A percentile compares a stretch with the other conserved stretches of the same genome.
phyloP scores from a whole-genome alignment of 306 rosid genomes.

The Casuarina equisetifolia region DNA sequence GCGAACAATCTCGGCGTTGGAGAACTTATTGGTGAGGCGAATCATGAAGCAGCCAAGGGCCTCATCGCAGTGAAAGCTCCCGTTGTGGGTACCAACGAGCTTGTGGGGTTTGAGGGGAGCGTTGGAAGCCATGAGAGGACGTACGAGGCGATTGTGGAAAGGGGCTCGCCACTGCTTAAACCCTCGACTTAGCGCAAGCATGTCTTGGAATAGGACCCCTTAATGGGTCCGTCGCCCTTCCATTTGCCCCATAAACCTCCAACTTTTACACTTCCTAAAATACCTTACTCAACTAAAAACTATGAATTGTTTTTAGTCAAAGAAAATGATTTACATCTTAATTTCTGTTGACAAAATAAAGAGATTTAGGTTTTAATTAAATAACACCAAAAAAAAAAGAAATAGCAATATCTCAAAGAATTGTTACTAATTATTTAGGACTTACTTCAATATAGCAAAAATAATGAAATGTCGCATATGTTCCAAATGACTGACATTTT shows the following conservation, averaged over 20 bases:
- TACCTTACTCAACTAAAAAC: too few relatives aligned
- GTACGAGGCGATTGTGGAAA: constrained; percentile 13
- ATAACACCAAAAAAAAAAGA: too few relatives aligned
- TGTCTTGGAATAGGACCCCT: neutral
- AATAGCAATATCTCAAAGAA: too few relatives aligned
- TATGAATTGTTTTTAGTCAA: too few relatives aligned
- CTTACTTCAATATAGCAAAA: too few relatives aligned
- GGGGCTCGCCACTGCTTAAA: constrained; percentile 10
- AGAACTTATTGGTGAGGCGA: constrained; percentile 75
- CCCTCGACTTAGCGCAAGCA: constrained; percentile 26
- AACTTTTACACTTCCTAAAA: neutral
- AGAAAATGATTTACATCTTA: too few relatives aligned
- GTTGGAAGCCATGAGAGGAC: constrained; percentile 30
- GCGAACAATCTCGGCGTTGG: constrained; percentile 77
- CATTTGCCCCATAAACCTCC: neutral
- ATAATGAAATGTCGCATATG: too few relatives aligned
- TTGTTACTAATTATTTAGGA: too few relatives aligned
- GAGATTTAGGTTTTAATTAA: too few relatives aligned
- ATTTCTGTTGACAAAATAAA: too few relatives aligned
- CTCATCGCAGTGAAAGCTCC: constrained; percentile 97
- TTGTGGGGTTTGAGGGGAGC: constrained; percentile 36
- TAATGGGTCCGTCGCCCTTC: neutral
- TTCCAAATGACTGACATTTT: too few relatives aligned
- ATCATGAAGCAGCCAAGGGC: constrained; percentile 99
- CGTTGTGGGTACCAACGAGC: constrained; percentile 96